Conservation (phyloP, 768 basidiomycete species). For the Glaciozyma antarctica region DNA sequence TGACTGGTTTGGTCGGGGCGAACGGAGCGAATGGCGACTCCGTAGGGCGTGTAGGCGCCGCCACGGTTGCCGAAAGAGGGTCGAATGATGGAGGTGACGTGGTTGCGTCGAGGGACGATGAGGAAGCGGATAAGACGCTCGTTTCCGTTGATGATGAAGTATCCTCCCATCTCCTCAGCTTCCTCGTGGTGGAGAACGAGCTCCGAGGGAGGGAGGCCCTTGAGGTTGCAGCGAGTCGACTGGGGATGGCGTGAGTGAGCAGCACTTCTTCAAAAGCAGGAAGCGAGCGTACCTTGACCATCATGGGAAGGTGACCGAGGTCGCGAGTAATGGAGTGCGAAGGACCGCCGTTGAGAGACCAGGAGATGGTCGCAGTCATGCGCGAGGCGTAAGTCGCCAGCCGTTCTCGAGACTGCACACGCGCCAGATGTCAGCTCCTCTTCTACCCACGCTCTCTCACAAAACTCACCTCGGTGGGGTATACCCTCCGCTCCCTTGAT, state of each 20-base stretch:
- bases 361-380: conserved; percentile 77
- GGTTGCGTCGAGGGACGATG: conserved; percentile 88
- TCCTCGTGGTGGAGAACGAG: conserved; percentile 88
- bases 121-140: conserved; percentile 97
- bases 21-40: conserved; percentile 89
- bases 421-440: background rate
- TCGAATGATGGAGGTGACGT: conserved; percentile 84
- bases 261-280: background rate
- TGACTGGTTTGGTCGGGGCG: conserved; percentile 83
- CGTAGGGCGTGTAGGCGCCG: conserved; percentile 86
- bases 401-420: conserved; percentile 72
- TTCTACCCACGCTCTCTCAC: background rate
- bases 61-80: conserved; percentile 87
- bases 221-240: conserved; percentile 90
- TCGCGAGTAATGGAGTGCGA: conserved; percentile 64
- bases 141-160: conserved; percentile 97
- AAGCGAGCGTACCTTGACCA: conserved; percentile 73
- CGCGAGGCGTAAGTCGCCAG: conserved; percentile 82
- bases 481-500: conserved; percentile 65
- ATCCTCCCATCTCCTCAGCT: conserved; percentile 95
- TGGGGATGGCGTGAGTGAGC: conserved; percentile 36
- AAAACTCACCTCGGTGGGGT: conserved; percentile 68
- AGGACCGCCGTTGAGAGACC: conserved; percentile 65
- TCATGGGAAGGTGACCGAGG: conserved; percentile 86
- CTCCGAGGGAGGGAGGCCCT: conserved; percentile 68